A percentile compares a stretch with the other conserved stretches of the same genome.
phyloP scores from a whole-genome alignment of 2,329 filamentous ascomycete genomes.

The Diaporthe citriasiana region DNA sequence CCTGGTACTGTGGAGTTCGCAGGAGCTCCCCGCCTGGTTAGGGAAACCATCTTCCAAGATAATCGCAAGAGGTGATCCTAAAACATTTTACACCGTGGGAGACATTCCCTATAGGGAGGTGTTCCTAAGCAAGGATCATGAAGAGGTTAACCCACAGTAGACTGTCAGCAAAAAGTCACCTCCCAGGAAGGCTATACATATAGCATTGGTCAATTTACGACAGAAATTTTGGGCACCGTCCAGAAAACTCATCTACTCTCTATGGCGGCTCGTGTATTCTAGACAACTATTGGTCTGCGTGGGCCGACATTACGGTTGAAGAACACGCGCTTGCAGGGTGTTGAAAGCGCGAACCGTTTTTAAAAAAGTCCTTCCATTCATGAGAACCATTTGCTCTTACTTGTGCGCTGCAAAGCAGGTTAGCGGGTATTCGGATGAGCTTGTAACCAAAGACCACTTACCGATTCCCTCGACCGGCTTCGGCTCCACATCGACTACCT shows the following conservation, averaged over 20 bases:
- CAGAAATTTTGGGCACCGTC: not conserved
- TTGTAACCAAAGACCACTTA: conserved; percentile 44
- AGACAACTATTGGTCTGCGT: not conserved
- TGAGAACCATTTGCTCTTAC: not conserved
- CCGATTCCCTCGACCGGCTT: conserved; percentile 55
- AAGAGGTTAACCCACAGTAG: not conserved
- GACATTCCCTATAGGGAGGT: not conserved
- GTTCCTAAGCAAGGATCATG: not conserved
- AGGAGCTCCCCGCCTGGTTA: not conserved
- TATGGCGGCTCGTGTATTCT: not conserved
- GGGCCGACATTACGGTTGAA: not conserved
- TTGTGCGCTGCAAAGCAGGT: conserved; percentile 35
- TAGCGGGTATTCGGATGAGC: not conserved
- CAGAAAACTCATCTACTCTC: not conserved
- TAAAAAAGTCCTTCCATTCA: not conserved
- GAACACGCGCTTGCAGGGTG: not conserved
- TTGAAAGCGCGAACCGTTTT: not conserved
- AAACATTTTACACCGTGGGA: not conserved
- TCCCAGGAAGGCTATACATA: not conserved
- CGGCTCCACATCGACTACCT: conserved; percentile 51
- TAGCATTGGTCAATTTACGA: not conserved
- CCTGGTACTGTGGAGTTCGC: not conserved
- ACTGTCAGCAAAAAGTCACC: not conserved
- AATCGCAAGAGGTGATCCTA: too few relatives aligned
- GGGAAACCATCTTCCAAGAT: not conserved